Evolutionary conservation across 164 flowering plant species (phyloP), one percentile per base, ranked within the genome.

Genomic region (Chloranthus sessilifolius): DNA sequence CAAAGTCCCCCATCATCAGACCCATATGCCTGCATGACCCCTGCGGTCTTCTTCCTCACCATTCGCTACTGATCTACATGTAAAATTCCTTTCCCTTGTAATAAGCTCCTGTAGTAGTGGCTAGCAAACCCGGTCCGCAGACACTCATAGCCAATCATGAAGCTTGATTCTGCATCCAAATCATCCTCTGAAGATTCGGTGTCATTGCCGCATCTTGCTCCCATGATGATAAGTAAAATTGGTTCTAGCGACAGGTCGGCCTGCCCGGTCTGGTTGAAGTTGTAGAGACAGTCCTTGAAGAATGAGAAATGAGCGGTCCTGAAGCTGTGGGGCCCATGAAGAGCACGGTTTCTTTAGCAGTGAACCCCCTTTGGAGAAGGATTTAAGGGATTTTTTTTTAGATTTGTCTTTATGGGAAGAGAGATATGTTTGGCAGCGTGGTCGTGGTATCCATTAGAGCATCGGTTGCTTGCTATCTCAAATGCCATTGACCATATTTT

Each of bases 51-150:
- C n/a, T 60, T 48, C 9, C 52, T 48, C 12, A 72, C 70, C 80
- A 72, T 81, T 41, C 76, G 17, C 35, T 78, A 81, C 43, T 78
- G 83, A 65, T 81, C 88, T 5, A 74, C 55, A 41, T 52, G 60
- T 7, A 81, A 78, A 4, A 81, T 54, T 1, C 83, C 80, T 69
- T 71, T 62, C 17, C 77, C 66, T 17, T 36, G 47, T 10, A 74
- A 28, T 50, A 81, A 39, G 39, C 56, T 64, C 35, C 43, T 48
- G 52, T 63, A 81, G 53, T 68, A 81, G 22, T 68, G 79, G 3
- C 50, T 50, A 29, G 58, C 72, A 35, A 81, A 78, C 1, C 46
- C 67, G 3, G 58, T 5, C 6, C 63, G 55, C 9, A 66, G 59
- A 4, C 62, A 47, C 0, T 37, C 20, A 26, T 55, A 39, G 27